phyloP scores from a whole-genome alignment of 805 yeast species.

The Wickerhamiella cacticola region DNA sequence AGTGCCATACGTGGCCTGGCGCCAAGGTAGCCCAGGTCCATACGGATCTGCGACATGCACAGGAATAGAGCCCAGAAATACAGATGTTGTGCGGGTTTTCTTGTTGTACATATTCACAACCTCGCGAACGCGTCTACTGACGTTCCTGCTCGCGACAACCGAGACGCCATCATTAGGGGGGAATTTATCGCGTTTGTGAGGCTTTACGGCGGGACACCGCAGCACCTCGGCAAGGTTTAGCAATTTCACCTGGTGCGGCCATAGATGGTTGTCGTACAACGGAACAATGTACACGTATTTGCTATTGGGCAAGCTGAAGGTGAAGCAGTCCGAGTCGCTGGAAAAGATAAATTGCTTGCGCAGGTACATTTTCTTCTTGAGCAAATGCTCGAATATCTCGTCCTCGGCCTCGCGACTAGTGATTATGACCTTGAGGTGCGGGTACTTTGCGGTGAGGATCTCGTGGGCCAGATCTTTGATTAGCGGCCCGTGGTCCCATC shows the following conservation, averaged over 20 bases:
- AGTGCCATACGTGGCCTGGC: not conserved
- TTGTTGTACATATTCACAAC: not conserved
- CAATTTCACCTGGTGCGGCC: not conserved
- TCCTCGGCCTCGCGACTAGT: conserved; percentile 11
- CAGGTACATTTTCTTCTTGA: too few species aligned
- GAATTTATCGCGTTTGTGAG: not conserved
- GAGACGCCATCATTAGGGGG: not conserved
- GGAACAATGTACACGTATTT: conserved; percentile 8
- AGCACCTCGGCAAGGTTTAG: not conserved
- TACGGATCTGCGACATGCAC: not conserved
- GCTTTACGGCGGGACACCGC: not conserved
- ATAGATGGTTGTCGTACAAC: not conserved
- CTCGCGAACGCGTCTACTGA: not conserved
- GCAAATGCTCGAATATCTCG: conserved; percentile 1
- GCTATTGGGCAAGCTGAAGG: not conserved
- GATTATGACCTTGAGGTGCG: not conserved
- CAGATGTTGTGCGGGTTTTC: not conserved
- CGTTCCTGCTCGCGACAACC: not conserved
- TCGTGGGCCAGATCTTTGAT: conserved; percentile 3
- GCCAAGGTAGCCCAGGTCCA: not conserved
- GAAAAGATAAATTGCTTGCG: conserved; percentile 5
- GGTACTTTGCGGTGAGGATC: not conserved
- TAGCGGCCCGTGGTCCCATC: not conserved
- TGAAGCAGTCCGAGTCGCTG: conserved; percentile 9
- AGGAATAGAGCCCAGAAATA: not conserved